Evolutionary conservation across 75 land plant species (phyloP), one percentile per base, ranked within the genome.

Genomic region (Ceratopteris richardii): DNA sequence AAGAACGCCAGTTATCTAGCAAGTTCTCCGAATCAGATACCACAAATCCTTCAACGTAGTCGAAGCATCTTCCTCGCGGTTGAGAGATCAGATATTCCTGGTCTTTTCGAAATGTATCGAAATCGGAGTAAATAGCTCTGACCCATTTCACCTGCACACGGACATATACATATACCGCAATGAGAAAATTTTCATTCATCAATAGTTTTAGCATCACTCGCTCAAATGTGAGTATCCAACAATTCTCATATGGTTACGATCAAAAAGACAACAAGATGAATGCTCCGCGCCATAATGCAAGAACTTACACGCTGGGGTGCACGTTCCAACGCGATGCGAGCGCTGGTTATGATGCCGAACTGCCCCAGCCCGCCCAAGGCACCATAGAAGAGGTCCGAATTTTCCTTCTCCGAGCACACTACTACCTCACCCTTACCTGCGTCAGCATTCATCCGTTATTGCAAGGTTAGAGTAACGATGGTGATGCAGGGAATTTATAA

Each of bases 291-390:
- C 30, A 31, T 31, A 13, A 57, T 30, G 31, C 1, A 31, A 28
- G 16, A 36, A 20, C 57, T 67, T 77, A 83, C 92, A 81, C 56
- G 77, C 12, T 72, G 70, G 0, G 88, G 85, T 31, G 93, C 93
- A 19, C 53, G 73, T 64, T 79, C 85, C 13, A 88, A 82, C 21
- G 76, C 65, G 24, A 88, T 77, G 67, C 85, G 42, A 1, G 84
- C 93, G 24, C 75, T 23, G 23, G 88, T 88, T 44, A 88, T 88
- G 73, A 88, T 78, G 16, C 93, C 93, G 55, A 88, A 88, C 69
- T 88, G 93, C 19, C 93, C 88, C 1, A 88, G 48, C 6, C 93
- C 93, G 12, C 93, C 93, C 3, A 88, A 76, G 28, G 69, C 88
- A 29, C 56, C 80, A 62, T 68, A 66, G 62, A 88, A 88, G 26